Evolutionary conservation across 2,329 filamentous ascomycete species (phyloP), one percentile per base, ranked within the genome.

Genomic region (Rhynchosporium agropyri): DNA sequence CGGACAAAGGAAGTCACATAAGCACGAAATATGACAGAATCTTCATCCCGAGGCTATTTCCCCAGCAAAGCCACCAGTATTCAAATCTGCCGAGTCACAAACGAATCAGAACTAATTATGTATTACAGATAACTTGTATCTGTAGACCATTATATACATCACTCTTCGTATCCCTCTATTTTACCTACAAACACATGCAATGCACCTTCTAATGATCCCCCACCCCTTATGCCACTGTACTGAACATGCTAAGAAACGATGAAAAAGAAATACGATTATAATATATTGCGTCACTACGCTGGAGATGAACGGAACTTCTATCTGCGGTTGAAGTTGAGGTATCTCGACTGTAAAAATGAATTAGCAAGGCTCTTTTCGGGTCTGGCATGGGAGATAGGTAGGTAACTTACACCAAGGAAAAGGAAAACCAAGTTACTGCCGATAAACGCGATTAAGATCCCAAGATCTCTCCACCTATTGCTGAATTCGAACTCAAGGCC

Each of bases 381-480:
- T 20, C 20, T 20, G 1, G 8, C 3, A 4, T 10, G 26, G 4
- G 28, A 13, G 1, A 45, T 7, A 5, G 13, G 46, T 28, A 13
- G 53, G 10, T 38, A 71, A 20, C 71, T 69, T 69, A 73, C 71
- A 77, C 64, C 79, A 59, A 87, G 63, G 69, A 87, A 86, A 64
- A 88, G 70, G 55, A 88, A 77, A 26, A 90, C 82, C 71, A 95
- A 73, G 75, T 96, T 96, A 73, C 88, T 92, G 13, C 77, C 90
- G 59, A 96, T 82, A 72, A 92, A 96, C 0, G 87, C 89, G 38
- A 84, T 69, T 69, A 88, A 89, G 65, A 96, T 96, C 1, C 91
- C 92, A 62, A 95, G 66, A 69, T 97, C 91, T 61, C 92, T 84
- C 92, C 92, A 96, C 15, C 92, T 80, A 67, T 90, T 77, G 49